These are phyloP conservation scores for Beauveria bassiana DNA, from an alignment of 2,329 filamentous ascomycete species.

Conservation along the genomic window DNA sequence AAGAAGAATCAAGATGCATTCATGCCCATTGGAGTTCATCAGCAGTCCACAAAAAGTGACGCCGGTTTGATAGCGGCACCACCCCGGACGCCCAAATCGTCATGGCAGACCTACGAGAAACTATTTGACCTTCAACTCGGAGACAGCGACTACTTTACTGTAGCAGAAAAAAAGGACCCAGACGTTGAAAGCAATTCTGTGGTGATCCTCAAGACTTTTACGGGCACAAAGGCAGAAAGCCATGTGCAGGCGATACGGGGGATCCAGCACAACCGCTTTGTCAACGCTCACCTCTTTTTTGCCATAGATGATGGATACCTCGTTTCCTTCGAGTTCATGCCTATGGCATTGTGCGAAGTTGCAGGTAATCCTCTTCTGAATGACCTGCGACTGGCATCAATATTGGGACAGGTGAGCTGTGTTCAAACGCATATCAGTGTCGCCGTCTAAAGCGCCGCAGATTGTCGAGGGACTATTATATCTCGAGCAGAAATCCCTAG, in stretches of 20 bases:
- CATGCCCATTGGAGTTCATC: not conserved
- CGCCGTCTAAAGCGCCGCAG: not conserved
- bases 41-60: not conserved
- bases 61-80: not conserved
- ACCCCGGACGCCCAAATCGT: not conserved
- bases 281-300: not conserved
- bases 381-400: conserved; percentile 7
- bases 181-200: not conserved
- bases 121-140: not conserved
- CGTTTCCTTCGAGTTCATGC: conserved; percentile 11
- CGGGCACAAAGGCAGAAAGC: not conserved
- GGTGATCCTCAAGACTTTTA: not conserved
- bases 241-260: not conserved
- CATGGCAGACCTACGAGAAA: not conserved
- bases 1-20: not conserved
- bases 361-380: conserved; percentile 5
- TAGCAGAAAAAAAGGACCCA: not conserved
- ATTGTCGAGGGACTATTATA: conserved; percentile 9
- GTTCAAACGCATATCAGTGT: not conserved
- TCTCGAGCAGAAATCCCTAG: conserved; percentile 7
- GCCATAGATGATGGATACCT: not conserved
- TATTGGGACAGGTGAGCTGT: conserved; percentile 8
- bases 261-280: conserved; percentile 4
- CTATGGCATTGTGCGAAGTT: conserved; percentile 9
- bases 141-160: not conserved